These are phyloP conservation scores for Leptographium wingfieldii DNA, from an alignment of 2,329 filamentous ascomycete genomes.

Conservation along the genomic window DNA sequence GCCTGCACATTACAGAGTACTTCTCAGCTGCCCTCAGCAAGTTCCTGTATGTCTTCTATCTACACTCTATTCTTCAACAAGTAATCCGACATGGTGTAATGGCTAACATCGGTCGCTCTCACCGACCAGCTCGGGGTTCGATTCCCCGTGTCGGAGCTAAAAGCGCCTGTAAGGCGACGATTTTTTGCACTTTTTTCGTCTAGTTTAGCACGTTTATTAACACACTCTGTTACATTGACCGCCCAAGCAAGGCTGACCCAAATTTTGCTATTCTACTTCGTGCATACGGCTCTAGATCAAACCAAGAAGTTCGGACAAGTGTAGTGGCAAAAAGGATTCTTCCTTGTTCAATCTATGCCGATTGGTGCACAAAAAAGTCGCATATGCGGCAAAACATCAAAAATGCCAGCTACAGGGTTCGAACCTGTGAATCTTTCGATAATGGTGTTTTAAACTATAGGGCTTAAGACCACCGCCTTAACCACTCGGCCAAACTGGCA, in stretches of 20 bases:
- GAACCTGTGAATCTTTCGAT: slow-evolving; percentile 13
- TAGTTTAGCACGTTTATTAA: too few relatives aligned
- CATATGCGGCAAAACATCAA: neutral
- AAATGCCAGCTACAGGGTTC: slow-evolving; percentile 12
- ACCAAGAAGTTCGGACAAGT: too few relatives aligned
- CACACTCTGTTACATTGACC: too few relatives aligned
- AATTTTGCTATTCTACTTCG: too few relatives aligned
- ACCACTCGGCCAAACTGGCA: slow-evolving; percentile 13
- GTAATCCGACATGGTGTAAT: slow-evolving; percentile 9
- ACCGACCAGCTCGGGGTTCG: slow-evolving; percentile 10
- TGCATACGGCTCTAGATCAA: too few relatives aligned
- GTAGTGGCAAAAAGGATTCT: too few relatives aligned
- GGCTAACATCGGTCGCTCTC: slow-evolving; percentile 10
- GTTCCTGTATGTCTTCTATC: neutral
- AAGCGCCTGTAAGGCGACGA: neutral
- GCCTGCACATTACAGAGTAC: too few relatives aligned
- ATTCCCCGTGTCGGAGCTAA: slow-evolving; percentile 9
- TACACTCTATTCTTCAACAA: neutral
- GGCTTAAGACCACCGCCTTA: slow-evolving; percentile 13
- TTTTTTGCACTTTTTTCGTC: neutral
- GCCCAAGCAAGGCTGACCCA: too few relatives aligned
- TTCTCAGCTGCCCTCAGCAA: too few relatives aligned
- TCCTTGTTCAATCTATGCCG: too few relatives aligned
- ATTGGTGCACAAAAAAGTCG: neutral
- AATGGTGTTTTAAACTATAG: slow-evolving; percentile 9